Base-by-base conservation (phyloP, 768 basidiomycete species). In the Pseudohyphozyma bogoriensis region DNA sequence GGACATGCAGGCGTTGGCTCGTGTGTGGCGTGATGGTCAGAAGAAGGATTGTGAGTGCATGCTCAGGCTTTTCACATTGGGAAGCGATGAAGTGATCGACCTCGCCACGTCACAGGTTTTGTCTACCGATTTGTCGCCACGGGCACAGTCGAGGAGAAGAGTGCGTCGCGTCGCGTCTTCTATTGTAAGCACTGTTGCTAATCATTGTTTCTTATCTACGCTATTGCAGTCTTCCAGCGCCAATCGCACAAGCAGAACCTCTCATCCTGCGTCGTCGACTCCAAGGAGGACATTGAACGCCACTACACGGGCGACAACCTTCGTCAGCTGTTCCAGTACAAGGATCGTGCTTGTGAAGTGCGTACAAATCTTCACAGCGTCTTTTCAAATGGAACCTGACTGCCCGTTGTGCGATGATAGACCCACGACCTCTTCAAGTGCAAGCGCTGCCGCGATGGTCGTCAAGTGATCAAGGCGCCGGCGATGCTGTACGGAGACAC, bases 391-490 rank as follows among this genome's bases (percentile, higher is more conserved):
- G 15, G 42, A 3, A 6, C 15, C 52, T 37, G 52, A 55, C 5
- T 28, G 45, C 1, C 3, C 22, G 12, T 22, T n/a, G 31, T 33
- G n/a, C n/a, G n/a, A n/a, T n/a, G n/a, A 68, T 90, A 97, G 72
- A 97, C 95, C 36, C 95, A 99, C 69, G 93, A 97, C 71, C 92
- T 90, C 11, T 97, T 93, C 81, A 97, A 97, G 75, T 92, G 89
- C 76, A 89, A 87, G 73, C 79, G 90, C 49, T 92, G 89, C 75
- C 85, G 81, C 75, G 78, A 90, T 63, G 90, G 89, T 24, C 85
- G 81, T 69, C 95, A 97, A 73, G 70, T 79, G 46, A 78, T 82
- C 69, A 96, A 93, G 74, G 79, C 88, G 5, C 83, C 85, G 3
- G 91, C 89, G 0, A 73, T 97, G 69, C 72, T 99, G 20, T 97